Percentiles rank a stretch among this genome's conserved stretches.
Evolutionary conservation across 495 filamentous ascomycete genomes (phyloP).

Genomic region (Penicillium cosmopolitanum): DNA sequence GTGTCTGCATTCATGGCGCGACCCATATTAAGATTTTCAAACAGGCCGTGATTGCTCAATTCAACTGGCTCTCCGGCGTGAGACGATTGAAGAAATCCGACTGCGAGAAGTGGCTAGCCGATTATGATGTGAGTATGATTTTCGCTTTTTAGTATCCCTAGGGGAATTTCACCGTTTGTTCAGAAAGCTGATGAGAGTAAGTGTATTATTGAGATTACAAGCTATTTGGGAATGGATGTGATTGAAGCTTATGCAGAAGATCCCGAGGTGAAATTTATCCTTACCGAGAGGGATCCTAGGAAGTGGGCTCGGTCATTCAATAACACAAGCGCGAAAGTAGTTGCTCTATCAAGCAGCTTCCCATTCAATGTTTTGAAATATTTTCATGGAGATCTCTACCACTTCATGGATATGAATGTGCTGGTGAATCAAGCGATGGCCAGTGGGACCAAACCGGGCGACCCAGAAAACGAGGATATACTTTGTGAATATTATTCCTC

Average conservation of each 20-base stretch:
- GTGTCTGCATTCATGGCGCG: slow-evolving; percentile 3
- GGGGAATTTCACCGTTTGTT: not conserved
- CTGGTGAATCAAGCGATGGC: slow-evolving; percentile 11
- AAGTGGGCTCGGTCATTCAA: slow-evolving; percentile 31
- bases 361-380: slow-evolving; percentile 29
- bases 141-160: not conserved
- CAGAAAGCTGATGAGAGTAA: not conserved
- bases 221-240: slow-evolving; percentile 19
- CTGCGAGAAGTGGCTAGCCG: slow-evolving; percentile 25
- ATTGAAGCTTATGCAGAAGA: slow-evolving; percentile 24
- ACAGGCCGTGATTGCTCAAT: slow-evolving; percentile 14
- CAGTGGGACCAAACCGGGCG: slow-evolving; percentile 3
- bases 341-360: slow-evolving; percentile 9
- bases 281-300: slow-evolving; percentile 28
- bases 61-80: slow-evolving; percentile 21
- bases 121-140: slow-evolving; percentile 24
- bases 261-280: slow-evolving; percentile 35
- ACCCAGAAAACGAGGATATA: slow-evolving; percentile 17
- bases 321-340: slow-evolving; percentile 19
- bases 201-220: slow-evolving; percentile 24
- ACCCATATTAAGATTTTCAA: slow-evolving; percentile 13
- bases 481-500: slow-evolving; percentile 20
- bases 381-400: slow-evolving; percentile 21
- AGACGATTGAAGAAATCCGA: slow-evolving; percentile 18
- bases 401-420: slow-evolving; percentile 20